These are phyloP conservation scores for Jamesozyma hellenica DNA, from an alignment of 805 yeast genomes.

Conservation along the genomic window DNA sequence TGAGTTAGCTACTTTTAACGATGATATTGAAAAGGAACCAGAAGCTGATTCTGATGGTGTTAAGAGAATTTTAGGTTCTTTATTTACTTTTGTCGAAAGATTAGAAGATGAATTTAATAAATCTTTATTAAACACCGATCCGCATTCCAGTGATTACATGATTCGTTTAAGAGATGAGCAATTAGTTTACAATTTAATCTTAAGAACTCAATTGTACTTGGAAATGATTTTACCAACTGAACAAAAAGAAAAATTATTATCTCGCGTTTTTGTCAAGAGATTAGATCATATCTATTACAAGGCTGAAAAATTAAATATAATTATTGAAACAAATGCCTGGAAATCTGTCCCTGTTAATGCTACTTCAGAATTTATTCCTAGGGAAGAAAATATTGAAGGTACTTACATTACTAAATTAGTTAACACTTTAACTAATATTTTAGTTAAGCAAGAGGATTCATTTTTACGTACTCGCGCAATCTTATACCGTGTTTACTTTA, in stretches of 20 bases:
- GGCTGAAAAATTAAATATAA: slow-evolving; percentile 61
- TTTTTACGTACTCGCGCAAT: slow-evolving; percentile 73
- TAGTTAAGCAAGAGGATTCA: slow-evolving; percentile 57
- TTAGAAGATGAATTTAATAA: slow-evolving; percentile 88
- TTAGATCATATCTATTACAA: slow-evolving; percentile 90
- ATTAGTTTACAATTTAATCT: slow-evolving; percentile 58
- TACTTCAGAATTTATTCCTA: slow-evolving; percentile 22
- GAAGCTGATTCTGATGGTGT: slow-evolving; percentile 51
- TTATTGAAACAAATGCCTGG: slow-evolving; percentile 75
- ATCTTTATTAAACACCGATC: slow-evolving; percentile 81
- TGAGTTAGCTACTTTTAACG: slow-evolving; percentile 61
- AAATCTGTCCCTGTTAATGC: slow-evolving; percentile 28
- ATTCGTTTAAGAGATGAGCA: slow-evolving; percentile 84
- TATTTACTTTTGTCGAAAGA: slow-evolving; percentile 81
- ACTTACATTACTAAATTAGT: slow-evolving; percentile 47
- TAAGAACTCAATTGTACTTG: slow-evolving; percentile 78
- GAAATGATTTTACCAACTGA: slow-evolving; percentile 48
- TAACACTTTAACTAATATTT: slow-evolving; percentile 51
- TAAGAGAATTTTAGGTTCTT: slow-evolving; percentile 69
- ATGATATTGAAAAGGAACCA: slow-evolving; percentile 72
- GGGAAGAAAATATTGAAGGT: slow-evolving; percentile 23
- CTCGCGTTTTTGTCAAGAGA: slow-evolving; percentile 72
- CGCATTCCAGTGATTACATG: slow-evolving; percentile 89
- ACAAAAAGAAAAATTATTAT: slow-evolving; percentile 46
- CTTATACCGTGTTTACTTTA: slow-evolving; percentile 78